Base-by-base conservation (phyloP, 2,329 filamentous ascomycete genomes). In the Fusarium floridanum region DNA sequence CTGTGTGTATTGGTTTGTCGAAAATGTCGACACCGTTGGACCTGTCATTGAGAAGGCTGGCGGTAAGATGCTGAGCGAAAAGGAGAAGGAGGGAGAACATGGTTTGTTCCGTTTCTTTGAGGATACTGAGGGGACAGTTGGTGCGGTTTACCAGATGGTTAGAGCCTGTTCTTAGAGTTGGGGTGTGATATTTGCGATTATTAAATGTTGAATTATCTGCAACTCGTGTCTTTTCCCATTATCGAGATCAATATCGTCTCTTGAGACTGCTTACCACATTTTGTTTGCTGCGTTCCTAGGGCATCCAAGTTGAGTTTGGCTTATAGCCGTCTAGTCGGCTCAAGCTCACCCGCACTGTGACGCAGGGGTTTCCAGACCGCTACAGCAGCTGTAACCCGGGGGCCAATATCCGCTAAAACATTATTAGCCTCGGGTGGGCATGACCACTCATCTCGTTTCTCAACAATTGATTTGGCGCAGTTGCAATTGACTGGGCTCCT, bases 91-190 rank as follows among this genome's bases (percentile, higher is more conserved):
- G 55, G 75, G 80, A 2, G 71, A 78, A 9, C 53, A 43, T 61
- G 80, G 80, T 1, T 27, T 80, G 34, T 80, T 76, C 24, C 75
- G 80, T 3, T 81, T 77, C 64, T 82, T 82, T 64, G 72, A 80
- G 53, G 80, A 82, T 48, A 80, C 78, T 2, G 80, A 82, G 64
- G 80, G 80, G 11, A 80, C 76, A 36, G 67, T 81, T 55, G 80
- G 80, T 2, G 73, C 74, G 3, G 74, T 80, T n/a, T 81, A 82
- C 41, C 77, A 81, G 63, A 73, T 80, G 66, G 77, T 34, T 34
- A 11, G 32, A 34, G 1, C 32, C 0, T 34, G 32, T 34, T 34
- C 32, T 34, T 34, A 34, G 32, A 34, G 53, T 34, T 57, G 34
- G 20, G n/a, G 17, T 22, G 55, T 57, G 32, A 24, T n/a, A 22